These are phyloP conservation scores for Xylaria sp. DNA, from an alignment of 2,329 filamentous ascomycete species.

Conservation along the genomic window DNA sequence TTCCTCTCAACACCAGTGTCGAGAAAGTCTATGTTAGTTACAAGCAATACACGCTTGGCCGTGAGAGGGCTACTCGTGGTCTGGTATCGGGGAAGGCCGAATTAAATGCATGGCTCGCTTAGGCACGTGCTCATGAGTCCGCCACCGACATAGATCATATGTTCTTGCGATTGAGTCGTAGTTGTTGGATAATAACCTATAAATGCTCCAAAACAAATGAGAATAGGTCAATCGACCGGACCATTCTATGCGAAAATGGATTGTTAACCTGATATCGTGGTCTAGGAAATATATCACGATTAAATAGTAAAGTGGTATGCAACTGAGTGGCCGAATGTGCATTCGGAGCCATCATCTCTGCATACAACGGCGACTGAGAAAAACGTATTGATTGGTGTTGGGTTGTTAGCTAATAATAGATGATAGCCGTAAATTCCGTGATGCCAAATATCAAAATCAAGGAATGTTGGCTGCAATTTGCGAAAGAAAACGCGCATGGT, in stretches of 20 bases:
- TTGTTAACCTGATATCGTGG: slow-evolving; percentile 38
- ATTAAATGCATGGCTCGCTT: slow-evolving; percentile 26
- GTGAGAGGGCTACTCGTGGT: slow-evolving; percentile 6
- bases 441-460: background rate
- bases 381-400: background rate
- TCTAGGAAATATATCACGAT: slow-evolving; percentile 36
- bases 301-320: slow-evolving; percentile 9
- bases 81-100: slow-evolving; percentile 23
- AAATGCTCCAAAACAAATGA: slow-evolving; percentile 37
- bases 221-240: slow-evolving; percentile 25
- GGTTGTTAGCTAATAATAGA: background rate
- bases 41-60: slow-evolving; percentile 18
- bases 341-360: background rate
- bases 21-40: background rate
- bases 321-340: background rate
- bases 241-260: slow-evolving; percentile 27
- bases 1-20: background rate
- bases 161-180: slow-evolving; percentile 44
- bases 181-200: slow-evolving; percentile 41
- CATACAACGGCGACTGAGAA: background rate
- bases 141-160: slow-evolving; percentile 22
- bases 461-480: slow-evolving; percentile 13
- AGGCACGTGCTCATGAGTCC: slow-evolving; percentile 20
- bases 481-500: slow-evolving; percentile 34
- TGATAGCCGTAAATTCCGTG: background rate